Percentiles rank a stretch among this genome's conserved stretches.
Conservation (phyloP, 495 filamentous ascomycete genomes). For the Tetracladium setigerum region DNA sequence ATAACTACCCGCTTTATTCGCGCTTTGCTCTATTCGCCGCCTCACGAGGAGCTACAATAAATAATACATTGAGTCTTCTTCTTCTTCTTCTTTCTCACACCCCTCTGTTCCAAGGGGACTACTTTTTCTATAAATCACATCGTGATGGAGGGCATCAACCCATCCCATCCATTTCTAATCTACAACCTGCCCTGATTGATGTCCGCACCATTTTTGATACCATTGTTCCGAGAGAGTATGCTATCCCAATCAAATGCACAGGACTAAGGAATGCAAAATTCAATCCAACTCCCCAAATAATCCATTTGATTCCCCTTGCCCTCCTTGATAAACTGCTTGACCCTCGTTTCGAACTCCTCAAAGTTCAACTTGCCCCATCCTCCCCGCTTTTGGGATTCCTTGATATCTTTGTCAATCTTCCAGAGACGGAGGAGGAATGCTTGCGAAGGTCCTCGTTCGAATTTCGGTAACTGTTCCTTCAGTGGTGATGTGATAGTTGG, state of each 20-base stretch:
- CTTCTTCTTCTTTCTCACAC: too few species aligned
- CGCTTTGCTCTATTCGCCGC: not conserved
- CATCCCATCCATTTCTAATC: too few species aligned
- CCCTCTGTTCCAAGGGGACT: not conserved
- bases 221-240: too few species aligned
- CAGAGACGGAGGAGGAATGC: conserved; percentile 36
- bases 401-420: conserved; percentile 52
- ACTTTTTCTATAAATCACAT: too few species aligned
- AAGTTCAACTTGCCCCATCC: conserved; percentile 65
- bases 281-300: conserved; percentile 80
- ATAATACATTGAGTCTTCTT: too few species aligned
- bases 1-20: not conserved
- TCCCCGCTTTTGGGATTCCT: conserved; percentile 59
- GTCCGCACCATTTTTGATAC: too few species aligned
- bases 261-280: conserved; percentile 54
- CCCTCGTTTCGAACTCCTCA: conserved; percentile 64
- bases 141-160: too few species aligned
- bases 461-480: conserved; percentile 23
- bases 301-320: conserved; percentile 50
- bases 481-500: not conserved
- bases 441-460: conserved; percentile 22
- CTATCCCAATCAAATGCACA: too few species aligned
- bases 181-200: too few species aligned
- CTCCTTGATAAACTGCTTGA: conserved; percentile 32
- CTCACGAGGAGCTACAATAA: too few species aligned